These are phyloP conservation scores for Leucosporidium yakuticum DNA, from an alignment of 768 basidiomycete genomes.

Conservation along the genomic window DNA sequence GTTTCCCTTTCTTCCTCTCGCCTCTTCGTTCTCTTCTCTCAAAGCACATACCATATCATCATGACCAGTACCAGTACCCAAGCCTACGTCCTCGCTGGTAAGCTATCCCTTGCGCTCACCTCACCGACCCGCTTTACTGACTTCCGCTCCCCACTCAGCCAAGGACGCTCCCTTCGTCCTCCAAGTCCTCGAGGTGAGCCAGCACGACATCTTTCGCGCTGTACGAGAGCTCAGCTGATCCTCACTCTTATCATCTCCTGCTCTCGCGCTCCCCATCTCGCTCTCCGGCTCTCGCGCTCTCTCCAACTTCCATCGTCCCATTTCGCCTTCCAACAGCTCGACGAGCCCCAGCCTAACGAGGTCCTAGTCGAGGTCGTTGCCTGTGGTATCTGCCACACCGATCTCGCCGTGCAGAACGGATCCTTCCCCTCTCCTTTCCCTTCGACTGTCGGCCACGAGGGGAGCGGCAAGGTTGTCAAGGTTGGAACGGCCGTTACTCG, in stretches of 20 bases:
- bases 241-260: too few relatives aligned
- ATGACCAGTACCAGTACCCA: not conserved
- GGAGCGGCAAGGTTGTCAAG: conserved; percentile 8
- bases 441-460: conserved; percentile 23
- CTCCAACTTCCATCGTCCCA: not conserved
- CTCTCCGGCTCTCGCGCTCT: not conserved
- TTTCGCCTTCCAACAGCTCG: conserved; percentile 11
- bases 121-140: too few relatives aligned
- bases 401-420: conserved; percentile 11
- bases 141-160: not conserved
- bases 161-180: conserved; percentile 19
- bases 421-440: conserved; percentile 21
- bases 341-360: conserved; percentile 32
- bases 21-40: not conserved
- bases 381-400: conserved; percentile 31
- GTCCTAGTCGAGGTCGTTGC: conserved; percentile 27
- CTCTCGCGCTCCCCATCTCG: too few relatives aligned
- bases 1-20: too few relatives aligned
- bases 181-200: conserved; percentile 17
- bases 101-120: too few relatives aligned
- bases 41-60: not conserved
- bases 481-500: conserved; percentile 11
- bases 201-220: not conserved
- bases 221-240: too few relatives aligned
- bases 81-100: conserved; percentile 17